Evolutionary conservation across 805 yeast genomes (phyloP), one percentile per base, ranked within the genome.

Genomic region (Millerago galiae): DNA sequence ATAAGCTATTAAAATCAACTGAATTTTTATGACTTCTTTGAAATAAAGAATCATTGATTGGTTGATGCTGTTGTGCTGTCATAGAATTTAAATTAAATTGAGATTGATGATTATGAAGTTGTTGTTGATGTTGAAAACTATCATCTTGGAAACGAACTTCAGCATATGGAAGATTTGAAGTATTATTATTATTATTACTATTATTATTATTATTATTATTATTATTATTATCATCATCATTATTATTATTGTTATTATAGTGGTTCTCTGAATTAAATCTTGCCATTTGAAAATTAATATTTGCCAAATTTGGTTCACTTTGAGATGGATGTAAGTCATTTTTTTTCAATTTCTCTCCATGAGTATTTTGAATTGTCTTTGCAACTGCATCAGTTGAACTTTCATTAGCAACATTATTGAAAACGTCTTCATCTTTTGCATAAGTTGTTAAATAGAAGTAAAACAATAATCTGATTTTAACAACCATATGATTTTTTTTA

Each of bases 391-490:
- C 47, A 5, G 46, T 28, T 2, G 50, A 38, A 3, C 48, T 14
- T 8, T 38, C 52, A n/a, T 52, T 51, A 12, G 42, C 40, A 26
- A 54, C 33, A 16, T 45, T 34, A 35, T 51, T 47, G 36, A 56
- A 54, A 3, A 49, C 44, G 27, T 53, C 53, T 21, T 51, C 55
- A 37, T 54, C 52, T 41, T 56, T 57, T 17, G 55, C 47, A 45
- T 54, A 57, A 5, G 61, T 56, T 3, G 60, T 55, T 30, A 56
- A 35, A 33, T 57, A 56, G 21, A 57, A 57, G 34, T 53, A 53
- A 29, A 57, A 42, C 37, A 56, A 34, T 17, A 57, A 33, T 35
- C 55, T 45, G 15, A 55, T 40, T 37, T 57, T 57, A 10, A 49
- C 15, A 9, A 54, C 41, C 32, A 57, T 43, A 35, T 53, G 54